Evolutionary conservation across 768 basidiomycete genomes (phyloP), one percentile per base, ranked within the genome.

Genomic region (Termitomyces sp.): DNA sequence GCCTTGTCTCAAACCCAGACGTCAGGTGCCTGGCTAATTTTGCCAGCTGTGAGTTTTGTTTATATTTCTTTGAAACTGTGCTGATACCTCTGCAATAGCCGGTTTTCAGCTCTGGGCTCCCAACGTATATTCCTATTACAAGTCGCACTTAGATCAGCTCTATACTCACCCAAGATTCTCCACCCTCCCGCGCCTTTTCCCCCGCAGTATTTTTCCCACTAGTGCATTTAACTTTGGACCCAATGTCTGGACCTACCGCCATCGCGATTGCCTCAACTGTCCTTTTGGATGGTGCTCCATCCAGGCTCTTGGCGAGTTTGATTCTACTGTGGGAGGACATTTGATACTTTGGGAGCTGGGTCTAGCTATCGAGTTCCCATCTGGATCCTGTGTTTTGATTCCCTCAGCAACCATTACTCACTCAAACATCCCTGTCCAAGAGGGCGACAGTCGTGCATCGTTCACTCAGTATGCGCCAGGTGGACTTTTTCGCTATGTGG

Each of bases 201-300:
- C 52, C 5, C 13, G 16, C 9, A 36, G 52, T 23, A 25, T 43
- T 2, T 56, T 43, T 22, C 38, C 38, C 15, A 38, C 45, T 3
- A 32, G 31, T 7, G 45, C 65, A 0, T 69, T 75, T 59, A 74
- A 76, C 50, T 62, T 73, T n/a, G 68, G 67, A 0, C 54, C 56
- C 0, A 50, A 53, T 0, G 62, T 60, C 0, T 46, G 63, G 3
- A 65, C 64, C 0, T 20, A 36, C 0, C 42, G 55, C 0, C 73
- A 72, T 18, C 56, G 56, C 0, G 73, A 77, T 39, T 23, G 20
- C 32, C 43, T 38, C 1, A 76, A 77, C 38, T 52, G 68, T 0
- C 58, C 69, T 0, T 64, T 56, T 33, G 70, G 71, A 0, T 63
- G 66, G 57, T 77, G 72, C 43, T 59, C 61, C 0, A 68, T 76